Conservation (phyloP, 495 filamentous ascomycete genomes). For the Cladorrhinum samala region DNA sequence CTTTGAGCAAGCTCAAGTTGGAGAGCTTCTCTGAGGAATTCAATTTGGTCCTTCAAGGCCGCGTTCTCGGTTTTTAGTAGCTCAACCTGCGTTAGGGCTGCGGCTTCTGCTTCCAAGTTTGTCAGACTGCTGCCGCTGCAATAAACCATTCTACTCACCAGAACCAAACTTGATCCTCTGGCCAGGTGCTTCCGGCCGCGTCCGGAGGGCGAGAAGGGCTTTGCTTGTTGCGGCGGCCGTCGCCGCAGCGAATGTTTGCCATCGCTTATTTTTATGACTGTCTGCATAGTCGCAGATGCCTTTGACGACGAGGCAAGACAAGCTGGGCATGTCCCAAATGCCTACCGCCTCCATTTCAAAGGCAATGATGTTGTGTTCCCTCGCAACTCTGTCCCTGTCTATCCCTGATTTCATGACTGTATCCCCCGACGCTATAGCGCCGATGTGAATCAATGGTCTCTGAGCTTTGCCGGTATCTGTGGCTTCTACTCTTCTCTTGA, state of each 20-base stretch:
- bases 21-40: no score
- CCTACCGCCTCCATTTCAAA: background rate
- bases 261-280: slow-evolving; percentile 37
- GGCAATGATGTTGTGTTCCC: slow-evolving; percentile 20
- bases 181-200: background rate
- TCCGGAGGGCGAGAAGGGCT: slow-evolving; percentile 1
- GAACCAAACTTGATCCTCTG: no score
- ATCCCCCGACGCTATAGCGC: background rate
- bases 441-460: background rate
- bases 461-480: background rate
- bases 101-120: no score
- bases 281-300: slow-evolving; percentile 38
- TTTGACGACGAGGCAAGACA: slow-evolving; percentile 30
- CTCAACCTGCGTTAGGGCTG: no score
- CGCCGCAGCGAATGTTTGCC: slow-evolving; percentile 37
- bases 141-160: no score
- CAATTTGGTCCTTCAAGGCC: no score
- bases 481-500: background rate
- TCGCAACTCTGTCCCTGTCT: slow-evolving; percentile 25
- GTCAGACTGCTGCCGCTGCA: no score
- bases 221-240: slow-evolving; percentile 27
- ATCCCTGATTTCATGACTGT: background rate
- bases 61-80: no score
- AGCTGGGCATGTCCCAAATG: slow-evolving; percentile 22
- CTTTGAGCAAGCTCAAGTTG: no score